These are phyloP conservation scores for Teratosphaeria epicoccoides DNA, from an alignment of 2,329 filamentous ascomycete species.

Conservation along the genomic window DNA sequence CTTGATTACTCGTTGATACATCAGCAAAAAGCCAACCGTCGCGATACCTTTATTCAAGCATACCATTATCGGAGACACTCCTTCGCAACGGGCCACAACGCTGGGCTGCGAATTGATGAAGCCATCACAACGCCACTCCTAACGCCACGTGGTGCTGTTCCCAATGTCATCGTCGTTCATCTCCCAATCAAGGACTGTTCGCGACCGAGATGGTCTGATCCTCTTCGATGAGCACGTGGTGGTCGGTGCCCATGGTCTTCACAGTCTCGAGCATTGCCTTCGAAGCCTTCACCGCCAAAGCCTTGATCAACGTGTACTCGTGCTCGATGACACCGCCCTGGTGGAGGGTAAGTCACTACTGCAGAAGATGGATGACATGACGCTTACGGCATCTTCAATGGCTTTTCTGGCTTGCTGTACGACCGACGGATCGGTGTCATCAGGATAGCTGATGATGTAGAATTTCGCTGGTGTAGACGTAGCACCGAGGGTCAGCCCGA, in stretches of 20 bases:
- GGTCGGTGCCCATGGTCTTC: conserved; percentile 49
- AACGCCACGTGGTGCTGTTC: neutral
- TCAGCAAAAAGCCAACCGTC: no score
- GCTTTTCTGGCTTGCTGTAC: conserved; percentile 61
- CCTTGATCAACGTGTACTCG: conserved; percentile 25
- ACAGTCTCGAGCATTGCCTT: conserved; percentile 58
- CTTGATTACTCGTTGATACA: no score
- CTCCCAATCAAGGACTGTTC: neutral
- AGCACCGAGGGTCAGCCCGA: conserved; percentile 8
- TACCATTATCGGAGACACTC: no score
- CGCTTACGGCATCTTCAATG: conserved; percentile 49
- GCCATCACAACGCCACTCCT: neutral
- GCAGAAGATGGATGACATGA: neutral
- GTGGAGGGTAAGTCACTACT: neutral
- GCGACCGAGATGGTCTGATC: conserved; percentile 51
- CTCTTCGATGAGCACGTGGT: conserved; percentile 61
- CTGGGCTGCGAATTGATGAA: no score
- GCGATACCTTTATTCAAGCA: no score
- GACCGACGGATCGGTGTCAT: conserved; percentile 56
- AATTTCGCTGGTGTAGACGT: conserved; percentile 45
- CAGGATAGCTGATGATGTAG: conserved; percentile 68
- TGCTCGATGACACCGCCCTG: conserved; percentile 60
- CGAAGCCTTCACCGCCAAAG: conserved; percentile 48
- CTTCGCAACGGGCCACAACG: no score
- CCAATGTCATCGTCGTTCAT: neutral